These are phyloP conservation scores for Monilinia aucupariae DNA, from an alignment of 2,329 filamentous ascomycete species.

Conservation along the genomic window DNA sequence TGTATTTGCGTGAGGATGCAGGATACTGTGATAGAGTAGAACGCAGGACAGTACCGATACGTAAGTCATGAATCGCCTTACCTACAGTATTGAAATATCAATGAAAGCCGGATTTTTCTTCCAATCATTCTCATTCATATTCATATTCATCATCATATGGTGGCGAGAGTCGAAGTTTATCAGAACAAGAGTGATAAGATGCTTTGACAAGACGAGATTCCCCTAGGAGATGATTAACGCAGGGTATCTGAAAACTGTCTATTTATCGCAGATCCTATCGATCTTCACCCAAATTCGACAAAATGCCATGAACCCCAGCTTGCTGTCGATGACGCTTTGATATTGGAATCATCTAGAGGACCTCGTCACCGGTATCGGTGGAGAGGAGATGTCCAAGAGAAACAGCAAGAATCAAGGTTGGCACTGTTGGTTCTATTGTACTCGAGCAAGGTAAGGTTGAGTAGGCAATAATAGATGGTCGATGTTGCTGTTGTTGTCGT, in stretches of 20 bases:
- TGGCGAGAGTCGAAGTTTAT: background rate
- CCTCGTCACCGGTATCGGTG: too few relatives aligned
- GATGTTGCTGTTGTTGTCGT: too few relatives aligned
- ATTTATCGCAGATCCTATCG: background rate
- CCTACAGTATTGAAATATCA: background rate
- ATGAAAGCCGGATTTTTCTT: background rate
- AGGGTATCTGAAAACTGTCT: background rate
- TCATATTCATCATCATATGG: background rate
- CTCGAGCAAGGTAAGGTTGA: too few relatives aligned
- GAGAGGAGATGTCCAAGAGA: background rate
- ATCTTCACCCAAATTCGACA: background rate
- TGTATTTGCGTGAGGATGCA: background rate
- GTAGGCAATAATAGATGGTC: too few relatives aligned
- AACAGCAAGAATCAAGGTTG: too few relatives aligned
- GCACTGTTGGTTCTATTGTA: too few relatives aligned
- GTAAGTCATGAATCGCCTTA: too few relatives aligned
- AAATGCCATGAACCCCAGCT: background rate
- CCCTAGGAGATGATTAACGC: conserved; percentile 5
- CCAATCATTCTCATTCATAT: too few relatives aligned
- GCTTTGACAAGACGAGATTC: too few relatives aligned
- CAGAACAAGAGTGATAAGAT: background rate
- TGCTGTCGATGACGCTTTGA: background rate
- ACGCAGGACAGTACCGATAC: background rate
- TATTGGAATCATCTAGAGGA: too few relatives aligned
- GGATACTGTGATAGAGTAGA: too few relatives aligned